Base-by-base conservation (phyloP, 2,329 filamentous ascomycete species). In the Colletotrichum orchidophilum region DNA sequence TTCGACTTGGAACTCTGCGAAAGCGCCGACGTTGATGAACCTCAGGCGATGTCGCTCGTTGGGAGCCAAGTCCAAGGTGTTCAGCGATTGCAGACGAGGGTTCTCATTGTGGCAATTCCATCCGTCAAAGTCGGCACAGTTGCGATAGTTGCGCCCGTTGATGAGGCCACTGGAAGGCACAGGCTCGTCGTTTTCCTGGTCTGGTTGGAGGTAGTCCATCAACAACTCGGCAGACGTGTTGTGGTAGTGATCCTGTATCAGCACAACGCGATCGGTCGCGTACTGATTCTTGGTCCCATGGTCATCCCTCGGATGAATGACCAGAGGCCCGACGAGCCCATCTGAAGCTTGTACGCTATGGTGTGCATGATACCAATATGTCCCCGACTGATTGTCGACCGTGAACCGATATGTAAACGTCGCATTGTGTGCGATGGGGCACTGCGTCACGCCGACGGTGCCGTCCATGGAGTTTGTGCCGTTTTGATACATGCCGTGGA, bases 401-500 rank as follows among this genome's bases (percentile, higher is more conserved):
- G 88, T 89, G 77, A 94, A 94, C 18, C 87, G 87, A 78, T 94
- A 95, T 0, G 86, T 90, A 73, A 92, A 92, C 1, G 83, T 88
- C 2, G 84, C 81, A 1, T 89, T 89, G 0, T 92, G 90, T 0
- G 88, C 85, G 57, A 94, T 91, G 0, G 88, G 86, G 72, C 91
- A 93, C 77, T 93, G 92, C 0, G 88, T 91, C 5, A 93, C 86
- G 42, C 88, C 91, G 0, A 89, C 84, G 1, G 92, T 87, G 0
- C 93, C 93, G 76, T 96, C 93, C 91, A 94, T 93, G 67, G 86
- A 86, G 70, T 90, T 93, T 0, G 92, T 93, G 12, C 92, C 92
- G 74, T 93, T 93, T 77, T 94, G 92, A 77, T 90, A 94, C 73
- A 96, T 86, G 18, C 93, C 93, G 75, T 96, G 93, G 79, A 93